phyloP scores from a whole-genome alignment of 257 asterid species.

The Cruciata laevipes region DNA sequence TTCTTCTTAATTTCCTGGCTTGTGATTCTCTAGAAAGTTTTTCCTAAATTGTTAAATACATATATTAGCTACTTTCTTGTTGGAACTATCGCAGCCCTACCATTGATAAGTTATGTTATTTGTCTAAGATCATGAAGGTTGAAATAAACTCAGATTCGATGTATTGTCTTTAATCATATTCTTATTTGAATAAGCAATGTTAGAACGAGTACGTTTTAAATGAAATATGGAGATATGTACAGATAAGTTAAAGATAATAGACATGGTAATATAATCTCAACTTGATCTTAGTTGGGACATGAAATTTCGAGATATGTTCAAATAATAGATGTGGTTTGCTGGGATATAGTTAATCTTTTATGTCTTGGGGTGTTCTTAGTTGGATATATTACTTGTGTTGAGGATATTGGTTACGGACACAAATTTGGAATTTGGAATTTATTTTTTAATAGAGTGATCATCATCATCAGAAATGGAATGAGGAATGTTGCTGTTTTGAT shows the following conservation, averaged over 20 bases:
- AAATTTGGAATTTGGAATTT: slow-evolving; percentile 1
- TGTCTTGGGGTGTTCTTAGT: slow-evolving; percentile 30
- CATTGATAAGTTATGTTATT: too few species aligned
- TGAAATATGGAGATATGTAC: too few species aligned
- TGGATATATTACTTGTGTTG: slow-evolving; percentile 32
- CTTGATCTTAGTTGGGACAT: too few species aligned
- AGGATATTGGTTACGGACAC: slow-evolving; percentile 12
- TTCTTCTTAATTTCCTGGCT: neutral
- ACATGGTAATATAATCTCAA: too few species aligned
- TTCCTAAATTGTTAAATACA: slow-evolving; percentile 14
- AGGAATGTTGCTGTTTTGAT: neutral
- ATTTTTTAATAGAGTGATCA: neutral
- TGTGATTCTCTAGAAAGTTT: slow-evolving; percentile 3
- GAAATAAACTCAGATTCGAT: too few species aligned
- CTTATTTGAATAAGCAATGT: too few species aligned
- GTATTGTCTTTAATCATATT: neutral
- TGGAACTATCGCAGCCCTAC: neutral
- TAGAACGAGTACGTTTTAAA: too few species aligned
- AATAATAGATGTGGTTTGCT: too few species aligned
- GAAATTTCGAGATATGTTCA: too few species aligned
- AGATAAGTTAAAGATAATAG: too few species aligned
- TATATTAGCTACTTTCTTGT: slow-evolving; percentile 15
- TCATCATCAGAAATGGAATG: neutral
- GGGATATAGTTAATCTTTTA: too few species aligned
- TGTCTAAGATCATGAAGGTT: neutral